Conservation (phyloP, 495 filamentous ascomycete genomes). For the Lophium mytilinum region DNA sequence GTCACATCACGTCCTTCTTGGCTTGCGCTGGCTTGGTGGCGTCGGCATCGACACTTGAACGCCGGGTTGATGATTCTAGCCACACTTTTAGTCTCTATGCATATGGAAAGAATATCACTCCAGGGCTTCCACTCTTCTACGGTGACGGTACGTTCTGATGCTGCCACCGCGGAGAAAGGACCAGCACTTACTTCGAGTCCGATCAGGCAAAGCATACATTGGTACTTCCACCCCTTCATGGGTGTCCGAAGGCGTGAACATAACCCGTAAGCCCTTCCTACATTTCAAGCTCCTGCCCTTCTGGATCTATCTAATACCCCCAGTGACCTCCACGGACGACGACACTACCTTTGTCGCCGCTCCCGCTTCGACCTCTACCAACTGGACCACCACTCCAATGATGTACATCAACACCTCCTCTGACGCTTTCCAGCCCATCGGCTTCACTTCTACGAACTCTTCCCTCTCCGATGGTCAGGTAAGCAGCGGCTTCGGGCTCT, state of each 20-base stretch:
- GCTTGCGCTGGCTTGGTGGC: neutral
- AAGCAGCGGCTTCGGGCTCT: slow-evolving; percentile 6
- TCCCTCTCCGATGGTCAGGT: neutral
- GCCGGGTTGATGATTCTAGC: neutral
- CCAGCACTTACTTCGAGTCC: neutral
- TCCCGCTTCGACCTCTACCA: neutral
- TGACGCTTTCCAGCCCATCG: slow-evolving; percentile 7
- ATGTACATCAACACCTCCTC: slow-evolving; percentile 6
- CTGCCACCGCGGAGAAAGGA: neutral
- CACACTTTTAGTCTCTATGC: slow-evolving; percentile 9
- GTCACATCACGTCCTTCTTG: neutral
- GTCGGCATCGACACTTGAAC: neutral
- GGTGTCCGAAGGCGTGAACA: slow-evolving; percentile 6
- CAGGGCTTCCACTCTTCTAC: slow-evolving; percentile 12
- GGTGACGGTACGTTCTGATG: slow-evolving; percentile 7
- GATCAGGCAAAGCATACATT: slow-evolving; percentile 9
- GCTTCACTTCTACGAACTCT: slow-evolving; percentile 3
- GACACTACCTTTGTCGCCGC: slow-evolving; percentile 7
- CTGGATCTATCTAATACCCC: neutral
- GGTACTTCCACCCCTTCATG: slow-evolving; percentile 6
- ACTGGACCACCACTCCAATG: neutral
- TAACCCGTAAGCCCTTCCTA: slow-evolving; percentile 4
- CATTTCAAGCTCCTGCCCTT: neutral
- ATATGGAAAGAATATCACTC: slow-evolving; percentile 2
- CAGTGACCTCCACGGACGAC: slow-evolving; percentile 4